Evolutionary conservation across 129 eudicot species (phyloP).

Genomic region (Oenanthe sinensis): DNA sequence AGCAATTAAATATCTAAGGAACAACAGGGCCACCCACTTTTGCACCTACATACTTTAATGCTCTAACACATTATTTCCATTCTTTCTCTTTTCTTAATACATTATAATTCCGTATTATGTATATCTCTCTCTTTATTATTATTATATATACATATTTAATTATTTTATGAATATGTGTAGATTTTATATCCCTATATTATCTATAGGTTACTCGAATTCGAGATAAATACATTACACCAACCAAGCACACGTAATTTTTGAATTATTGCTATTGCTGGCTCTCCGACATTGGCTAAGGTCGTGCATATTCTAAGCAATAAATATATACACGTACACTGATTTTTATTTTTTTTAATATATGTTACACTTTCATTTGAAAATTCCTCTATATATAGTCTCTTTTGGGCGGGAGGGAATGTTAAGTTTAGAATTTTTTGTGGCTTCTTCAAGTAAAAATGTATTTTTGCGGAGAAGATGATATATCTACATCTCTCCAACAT

Average conservation of each 20-base stretch:
- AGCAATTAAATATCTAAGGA: constrained; percentile 10
- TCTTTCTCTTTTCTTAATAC: background rate
- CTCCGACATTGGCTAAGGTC: background rate
- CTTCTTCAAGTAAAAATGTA: background rate
- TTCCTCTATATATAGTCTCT: too few relatives aligned
- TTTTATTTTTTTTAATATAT: too few relatives aligned
- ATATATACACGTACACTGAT: background rate
- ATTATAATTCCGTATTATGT: too few relatives aligned
- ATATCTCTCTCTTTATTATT: background rate
- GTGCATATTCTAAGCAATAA: background rate
- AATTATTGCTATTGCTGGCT: constrained; percentile 2
- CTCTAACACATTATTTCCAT: background rate
- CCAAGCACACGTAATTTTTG: background rate
- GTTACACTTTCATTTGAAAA: background rate
- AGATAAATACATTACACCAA: constrained; percentile 4
- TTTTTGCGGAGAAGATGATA: background rate
- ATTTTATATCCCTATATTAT: background rate
- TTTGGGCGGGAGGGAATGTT: too few relatives aligned
- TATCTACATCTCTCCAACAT: background rate
- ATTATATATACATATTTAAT: background rate
- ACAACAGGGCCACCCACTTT: constrained; percentile 13
- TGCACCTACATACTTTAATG: constrained; percentile 12
- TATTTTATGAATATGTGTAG: too few relatives aligned
- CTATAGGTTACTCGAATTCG: background rate
- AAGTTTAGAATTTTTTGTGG: background rate